Evolutionary conservation across 129 eudicot genomes (phyloP), one percentile per base, ranked within the genome.

Genomic region (Gnaphalium uliginosum): DNA sequence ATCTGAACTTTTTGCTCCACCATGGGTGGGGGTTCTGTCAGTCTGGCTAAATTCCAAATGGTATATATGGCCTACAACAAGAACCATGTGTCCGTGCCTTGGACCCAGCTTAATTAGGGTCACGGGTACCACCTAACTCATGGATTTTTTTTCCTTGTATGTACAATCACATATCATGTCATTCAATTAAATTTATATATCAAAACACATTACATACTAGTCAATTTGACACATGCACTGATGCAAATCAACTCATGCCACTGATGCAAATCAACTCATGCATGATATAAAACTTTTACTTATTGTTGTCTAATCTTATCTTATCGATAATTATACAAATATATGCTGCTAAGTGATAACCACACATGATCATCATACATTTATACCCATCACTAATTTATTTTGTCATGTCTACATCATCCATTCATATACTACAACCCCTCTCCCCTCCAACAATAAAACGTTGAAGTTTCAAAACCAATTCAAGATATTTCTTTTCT

Each of bases 31-130:
- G 61, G 69, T 56, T 37, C 19, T 43, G 43, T 72, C 73, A 64
- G 76, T 41, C 35, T 39, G 60, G 78, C 69, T 64, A 79, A 78
- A 73, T 35, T 79, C 74, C 78, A 79, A 64, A 79, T 72, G 33
- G 39, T 64, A 64, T 66, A 4, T 43, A 32, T 78, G 83, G 68
- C 78, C 83, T 37, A 79, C 78, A 65, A 67, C 78, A 65, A 67
- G 57, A 71, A 62, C 76, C 76, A 53, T 66, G 80, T 76, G 46
- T 9, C 68, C 50, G 53, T 72, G 68, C 35, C 26, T 74, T 68
- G 74, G 83, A 66, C 78, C 83, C 83, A 65, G 62, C 27, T 26
- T 65, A 11, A 30, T 54, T 64, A 41, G 48, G 48, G 30, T 79
- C 78, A 79, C 74, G 83, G 78, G 74, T 72, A 64, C 68, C 48